A percentile compares a stretch with the other conserved stretches of the same genome.
phyloP scores from a whole-genome alignment of 768 basidiomycete species.

The Tephrocybe sp. region DNA sequence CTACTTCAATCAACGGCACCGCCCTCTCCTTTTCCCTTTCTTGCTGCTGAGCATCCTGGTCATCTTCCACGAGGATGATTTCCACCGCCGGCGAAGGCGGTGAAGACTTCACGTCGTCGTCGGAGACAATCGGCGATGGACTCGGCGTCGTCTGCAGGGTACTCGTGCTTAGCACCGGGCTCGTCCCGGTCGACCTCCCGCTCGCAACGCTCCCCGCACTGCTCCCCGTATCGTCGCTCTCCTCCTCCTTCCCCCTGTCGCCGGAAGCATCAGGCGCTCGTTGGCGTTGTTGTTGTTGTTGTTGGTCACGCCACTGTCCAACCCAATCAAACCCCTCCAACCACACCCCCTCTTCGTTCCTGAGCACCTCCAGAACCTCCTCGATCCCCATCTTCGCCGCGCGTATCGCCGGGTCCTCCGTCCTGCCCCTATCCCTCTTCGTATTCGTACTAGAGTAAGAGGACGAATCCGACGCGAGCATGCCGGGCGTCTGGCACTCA shows the following conservation, averaged over 20 bases:
- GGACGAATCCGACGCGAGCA: slow-evolving; percentile 20
- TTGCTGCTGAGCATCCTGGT: too few relatives aligned
- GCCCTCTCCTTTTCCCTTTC: too few relatives aligned
- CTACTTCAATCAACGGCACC: slow-evolving; percentile 36
- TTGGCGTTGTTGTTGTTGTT: slow-evolving; percentile 23
- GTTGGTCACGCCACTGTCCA: slow-evolving; percentile 40
- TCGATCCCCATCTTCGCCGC: slow-evolving; percentile 58
- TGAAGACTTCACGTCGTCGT: slow-evolving; percentile 31
- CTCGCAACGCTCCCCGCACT: too few relatives aligned
- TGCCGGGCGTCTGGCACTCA: slow-evolving; percentile 50
- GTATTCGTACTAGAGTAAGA: not conserved
- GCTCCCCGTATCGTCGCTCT: slow-evolving; percentile 54
- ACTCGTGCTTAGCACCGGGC: slow-evolving; percentile 71
- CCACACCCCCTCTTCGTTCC: slow-evolving; percentile 67
- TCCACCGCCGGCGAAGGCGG: too few relatives aligned
- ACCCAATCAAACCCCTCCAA: slow-evolving; percentile 75
- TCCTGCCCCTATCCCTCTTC: not conserved
- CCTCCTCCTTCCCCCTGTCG: too few relatives aligned
- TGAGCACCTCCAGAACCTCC: slow-evolving; percentile 56
- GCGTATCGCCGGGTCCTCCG: slow-evolving; percentile 55
- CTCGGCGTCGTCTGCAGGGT: slow-evolving; percentile 80
- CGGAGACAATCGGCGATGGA: slow-evolving; percentile 51
- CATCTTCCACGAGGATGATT: too few relatives aligned
- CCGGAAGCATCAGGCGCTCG: too few relatives aligned
- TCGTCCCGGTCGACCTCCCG: slow-evolving; percentile 53